A percentile compares a stretch with the other conserved stretches of the same genome.
These are phyloP conservation scores for Heterobasidion annosum DNA, from an alignment of 1,284 basidiomycete species.

Conservation along the genomic window DNA sequence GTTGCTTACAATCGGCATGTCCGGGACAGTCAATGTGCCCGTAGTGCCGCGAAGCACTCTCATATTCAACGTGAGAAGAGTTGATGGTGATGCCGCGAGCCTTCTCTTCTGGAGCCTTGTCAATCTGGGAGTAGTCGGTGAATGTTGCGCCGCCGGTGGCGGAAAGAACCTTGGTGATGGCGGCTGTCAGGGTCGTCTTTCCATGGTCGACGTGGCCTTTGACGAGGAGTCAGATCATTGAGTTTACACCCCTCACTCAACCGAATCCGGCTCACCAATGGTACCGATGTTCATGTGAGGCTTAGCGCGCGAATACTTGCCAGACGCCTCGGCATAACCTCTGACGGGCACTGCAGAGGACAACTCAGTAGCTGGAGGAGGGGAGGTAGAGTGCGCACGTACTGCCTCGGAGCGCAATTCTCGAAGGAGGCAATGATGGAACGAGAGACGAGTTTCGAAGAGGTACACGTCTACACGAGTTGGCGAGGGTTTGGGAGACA, in stretches of 20 bases:
- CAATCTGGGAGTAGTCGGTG: slow-evolving; percentile 96
- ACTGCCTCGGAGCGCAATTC: slow-evolving; percentile 6
- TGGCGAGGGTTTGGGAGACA: slow-evolving; percentile 10
- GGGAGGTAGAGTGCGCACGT: background rate
- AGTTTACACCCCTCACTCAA: background rate
- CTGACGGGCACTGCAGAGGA: slow-evolving; percentile 31
- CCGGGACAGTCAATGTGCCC: slow-evolving; percentile 99
- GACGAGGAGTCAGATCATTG: slow-evolving; percentile 6
- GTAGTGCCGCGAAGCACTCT: slow-evolving; percentile 88
- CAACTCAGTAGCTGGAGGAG: background rate
- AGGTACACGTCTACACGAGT: slow-evolving; percentile 6
- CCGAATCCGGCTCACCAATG: slow-evolving; percentile 48
- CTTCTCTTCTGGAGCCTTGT: slow-evolving; percentile 99
- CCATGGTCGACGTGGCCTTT: slow-evolving; percentile 89
- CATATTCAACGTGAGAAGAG: slow-evolving; percentile 95
- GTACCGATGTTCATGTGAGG: slow-evolving; percentile 98
- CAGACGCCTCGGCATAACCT: slow-evolving; percentile 67
- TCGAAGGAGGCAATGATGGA: slow-evolving; percentile 5
- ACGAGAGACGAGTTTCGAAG: slow-evolving; percentile 3
- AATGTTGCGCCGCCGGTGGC: slow-evolving; percentile 84
- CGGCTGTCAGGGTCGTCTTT: slow-evolving; percentile 96
- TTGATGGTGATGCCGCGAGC: slow-evolving; percentile 99
- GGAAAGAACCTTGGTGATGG: slow-evolving; percentile 94
- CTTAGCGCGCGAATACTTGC: slow-evolving; percentile 77
- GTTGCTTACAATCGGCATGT: slow-evolving; percentile 78